A percentile compares a stretch with the other conserved stretches of the same genome.
Conservation (phyloP, 495 filamentous ascomycete species). For the Aspergillus funiculosus region DNA sequence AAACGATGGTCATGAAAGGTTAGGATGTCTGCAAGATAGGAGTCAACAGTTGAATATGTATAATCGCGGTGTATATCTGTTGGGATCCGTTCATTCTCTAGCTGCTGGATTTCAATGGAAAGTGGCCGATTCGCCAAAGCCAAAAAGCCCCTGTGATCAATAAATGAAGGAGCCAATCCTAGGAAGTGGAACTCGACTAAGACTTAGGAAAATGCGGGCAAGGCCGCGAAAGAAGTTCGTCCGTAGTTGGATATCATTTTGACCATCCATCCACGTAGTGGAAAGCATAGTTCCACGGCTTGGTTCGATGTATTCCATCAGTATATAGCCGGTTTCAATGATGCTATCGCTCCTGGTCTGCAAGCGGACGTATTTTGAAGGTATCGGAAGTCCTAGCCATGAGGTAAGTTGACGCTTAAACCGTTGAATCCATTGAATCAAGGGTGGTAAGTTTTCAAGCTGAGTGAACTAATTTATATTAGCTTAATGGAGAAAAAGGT, state of each 20-base stretch:
- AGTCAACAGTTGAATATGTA: constrained; percentile 31
- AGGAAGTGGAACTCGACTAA: constrained; percentile 20
- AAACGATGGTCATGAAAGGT: constrained; percentile 27
- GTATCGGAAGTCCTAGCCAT: constrained; percentile 14
- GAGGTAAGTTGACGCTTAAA: neutral
- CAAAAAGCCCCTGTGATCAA: constrained; percentile 21
- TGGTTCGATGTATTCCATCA: constrained; percentile 31
- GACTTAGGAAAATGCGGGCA: constrained; percentile 24
- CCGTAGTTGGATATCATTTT: constrained; percentile 15
- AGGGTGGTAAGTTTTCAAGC: too few relatives aligned
- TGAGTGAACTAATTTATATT: too few relatives aligned
- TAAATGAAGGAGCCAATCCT: constrained; percentile 24
- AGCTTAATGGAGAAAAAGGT: too few relatives aligned
- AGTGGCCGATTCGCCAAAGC: constrained; percentile 27
- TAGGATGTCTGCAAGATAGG: constrained; percentile 31
- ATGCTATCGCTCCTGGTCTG: too few relatives aligned
- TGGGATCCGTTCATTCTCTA: constrained; percentile 35
- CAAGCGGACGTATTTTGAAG: constrained; percentile 24
- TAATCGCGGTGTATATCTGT: constrained; percentile 27
- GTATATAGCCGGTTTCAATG: constrained; percentile 30
- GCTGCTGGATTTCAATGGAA: constrained; percentile 20
- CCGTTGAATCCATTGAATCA: too few relatives aligned
- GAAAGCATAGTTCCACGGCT: constrained; percentile 30
- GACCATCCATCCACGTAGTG: constrained; percentile 17
- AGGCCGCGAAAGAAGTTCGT: constrained; percentile 28